phyloP scores from a whole-genome alignment of 306 rosid genomes.

The Corylus americana region DNA sequence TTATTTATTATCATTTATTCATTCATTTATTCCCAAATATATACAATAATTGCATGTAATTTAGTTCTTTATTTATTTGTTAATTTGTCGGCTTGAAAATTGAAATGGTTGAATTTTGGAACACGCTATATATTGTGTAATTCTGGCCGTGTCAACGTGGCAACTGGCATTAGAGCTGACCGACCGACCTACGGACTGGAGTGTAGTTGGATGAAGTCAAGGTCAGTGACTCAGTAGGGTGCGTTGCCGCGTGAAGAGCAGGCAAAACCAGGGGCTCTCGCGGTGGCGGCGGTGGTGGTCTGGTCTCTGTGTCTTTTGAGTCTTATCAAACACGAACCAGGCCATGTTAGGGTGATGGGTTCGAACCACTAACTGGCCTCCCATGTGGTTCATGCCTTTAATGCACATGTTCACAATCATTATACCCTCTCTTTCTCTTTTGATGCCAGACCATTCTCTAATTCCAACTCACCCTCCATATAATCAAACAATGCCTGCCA shows the following conservation, averaged over 20 bases:
- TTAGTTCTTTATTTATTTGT: neutral
- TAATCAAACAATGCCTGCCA: too few relatives aligned
- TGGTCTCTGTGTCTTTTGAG: neutral
- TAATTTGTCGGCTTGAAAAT: neutral
- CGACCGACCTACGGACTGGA: slow-evolving; percentile 9
- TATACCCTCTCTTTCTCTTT: neutral
- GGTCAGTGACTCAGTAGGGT: neutral
- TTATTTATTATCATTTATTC: neutral
- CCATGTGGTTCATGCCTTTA: slow-evolving; percentile 66
- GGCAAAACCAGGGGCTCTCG: slow-evolving; percentile 23
- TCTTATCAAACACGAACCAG: neutral
- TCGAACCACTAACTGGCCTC: slow-evolving; percentile 36
- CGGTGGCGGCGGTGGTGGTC: neutral
- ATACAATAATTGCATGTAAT: neutral
- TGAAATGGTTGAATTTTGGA: neutral
- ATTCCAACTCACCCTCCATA: too few relatives aligned
- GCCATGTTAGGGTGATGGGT: slow-evolving; percentile 39
- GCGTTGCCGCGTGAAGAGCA: slow-evolving; percentile 47
- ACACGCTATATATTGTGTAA: neutral
- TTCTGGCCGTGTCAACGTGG: neutral
- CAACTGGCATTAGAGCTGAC: neutral
- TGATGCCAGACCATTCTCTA: too few relatives aligned
- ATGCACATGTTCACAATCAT: slow-evolving; percentile 62
- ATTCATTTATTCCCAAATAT: neutral
- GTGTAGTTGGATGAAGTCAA: slow-evolving; percentile 31